Evolutionary conservation across 2,329 filamentous ascomycete genomes (phyloP), one percentile per base, ranked within the genome.

Genomic region (Fusarium foetens): DNA sequence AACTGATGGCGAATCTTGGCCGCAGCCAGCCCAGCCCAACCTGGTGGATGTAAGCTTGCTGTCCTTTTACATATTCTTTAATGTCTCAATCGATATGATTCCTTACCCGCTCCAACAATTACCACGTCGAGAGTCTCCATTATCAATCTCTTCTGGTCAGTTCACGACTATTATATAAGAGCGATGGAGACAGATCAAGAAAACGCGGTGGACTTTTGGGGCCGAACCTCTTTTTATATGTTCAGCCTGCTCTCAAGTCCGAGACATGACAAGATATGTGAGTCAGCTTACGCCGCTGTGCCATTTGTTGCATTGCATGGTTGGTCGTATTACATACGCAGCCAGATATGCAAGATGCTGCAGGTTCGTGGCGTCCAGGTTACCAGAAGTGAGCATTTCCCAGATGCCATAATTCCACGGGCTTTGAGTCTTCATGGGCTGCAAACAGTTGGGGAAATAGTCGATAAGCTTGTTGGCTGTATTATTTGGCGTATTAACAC

Each of bases 1-100:
- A 90, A 77, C 70, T 89, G 83, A 58, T 86, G 86, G 76, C 89
- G 90, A 27, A 88, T 88, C 79, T 91, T 91, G 52, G 91, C 88
- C 25, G 87, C 85, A 3, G 84, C 86, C 36, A 93, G 82, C 27
- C 91, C 91, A 76, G 83, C 85, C 83, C 76, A 80, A 33, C 80
- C 77, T 80, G 27, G 14, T 14, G 31, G 14, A 41, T 33, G 46
- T 58, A 33, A 72, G 61, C 61, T 66, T 29, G 10, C 19, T 12
- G 10, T 42, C n/a, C 51, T 5, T 23, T 17, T 9, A 2, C 13
- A 25, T 14, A 19, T 19, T 13, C 12, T 11, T 38, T 36, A 14
- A 57, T 5, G 14, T 36, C 17, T 5, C 11, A 36, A 14, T 25
- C 21, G 13, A 27, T 6, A n/a, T 29, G 19, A 19, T 8, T 39